phyloP scores from a whole-genome alignment of 805 yeast species.

The Candida ulmi region DNA sequence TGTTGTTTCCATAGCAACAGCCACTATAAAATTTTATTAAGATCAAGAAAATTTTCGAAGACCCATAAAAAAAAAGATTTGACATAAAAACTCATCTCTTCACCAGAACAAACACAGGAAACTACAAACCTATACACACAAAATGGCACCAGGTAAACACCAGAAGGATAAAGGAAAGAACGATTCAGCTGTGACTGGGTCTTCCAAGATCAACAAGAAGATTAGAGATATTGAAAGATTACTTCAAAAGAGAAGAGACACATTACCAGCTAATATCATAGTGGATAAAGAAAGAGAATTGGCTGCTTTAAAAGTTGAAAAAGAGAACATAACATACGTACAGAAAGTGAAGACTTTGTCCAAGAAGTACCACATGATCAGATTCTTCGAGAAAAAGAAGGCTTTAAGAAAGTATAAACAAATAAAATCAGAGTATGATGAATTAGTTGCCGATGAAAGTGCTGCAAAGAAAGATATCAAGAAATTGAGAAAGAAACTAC shows the following conservation, averaged over 20 bases:
- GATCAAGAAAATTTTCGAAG: not conserved
- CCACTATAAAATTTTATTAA: not conserved
- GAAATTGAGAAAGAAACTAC: slow-evolving; percentile 43
- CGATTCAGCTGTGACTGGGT: slow-evolving; percentile 21
- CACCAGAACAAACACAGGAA: too few relatives aligned
- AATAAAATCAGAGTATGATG: slow-evolving; percentile 27
- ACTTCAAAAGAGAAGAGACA: slow-evolving; percentile 46
- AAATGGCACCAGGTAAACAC: slow-evolving; percentile 15
- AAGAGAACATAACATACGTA: slow-evolving; percentile 40
- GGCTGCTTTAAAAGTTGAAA: slow-evolving; percentile 55
- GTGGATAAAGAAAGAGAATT: slow-evolving; percentile 73
- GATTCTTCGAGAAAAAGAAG: slow-evolving; percentile 87
- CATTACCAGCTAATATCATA: slow-evolving; percentile 57
- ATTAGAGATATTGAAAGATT: slow-evolving; percentile 82
- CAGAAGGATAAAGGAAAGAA: slow-evolving; percentile 4
- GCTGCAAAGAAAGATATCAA: slow-evolving; percentile 27
- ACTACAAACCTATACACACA: not conserved
- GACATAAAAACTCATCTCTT: not conserved
- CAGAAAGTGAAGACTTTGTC: slow-evolving; percentile 47
- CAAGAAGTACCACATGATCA: slow-evolving; percentile 84
- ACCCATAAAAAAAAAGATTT: not conserved
- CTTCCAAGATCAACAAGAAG: slow-evolving; percentile 68
- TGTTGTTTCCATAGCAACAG: not conserved
- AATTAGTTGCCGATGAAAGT: slow-evolving; percentile 18
- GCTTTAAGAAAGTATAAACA: slow-evolving; percentile 65